phyloP scores from a whole-genome alignment of 2,329 filamentous ascomycete genomes.

The Escovopsis sp. region DNA sequence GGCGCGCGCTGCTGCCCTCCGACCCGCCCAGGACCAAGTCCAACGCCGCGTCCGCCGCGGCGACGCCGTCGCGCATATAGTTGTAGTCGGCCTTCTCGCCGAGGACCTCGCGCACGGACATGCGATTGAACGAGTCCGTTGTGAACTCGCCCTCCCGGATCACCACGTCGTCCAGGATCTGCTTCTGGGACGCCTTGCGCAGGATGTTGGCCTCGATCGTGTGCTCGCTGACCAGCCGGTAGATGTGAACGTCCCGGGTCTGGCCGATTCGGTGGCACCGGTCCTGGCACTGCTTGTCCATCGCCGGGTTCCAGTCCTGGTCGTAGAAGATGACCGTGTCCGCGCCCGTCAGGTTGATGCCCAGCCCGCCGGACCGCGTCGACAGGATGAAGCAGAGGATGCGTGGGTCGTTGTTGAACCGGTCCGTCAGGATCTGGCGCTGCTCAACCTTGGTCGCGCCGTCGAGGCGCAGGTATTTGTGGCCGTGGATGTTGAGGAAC shows the following conservation, averaged over 20 bases:
- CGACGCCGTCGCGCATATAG: slow-evolving; percentile 33
- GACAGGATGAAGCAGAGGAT: slow-evolving; percentile 94
- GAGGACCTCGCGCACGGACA: slow-evolving; percentile 56
- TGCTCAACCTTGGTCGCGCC: slow-evolving; percentile 95
- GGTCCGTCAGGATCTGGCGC: slow-evolving; percentile 84
- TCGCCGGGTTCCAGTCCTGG: slow-evolving; percentile 97
- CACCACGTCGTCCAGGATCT: slow-evolving; percentile 93
- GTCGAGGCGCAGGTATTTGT: slow-evolving; percentile 91
- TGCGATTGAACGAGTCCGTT: slow-evolving; percentile 83
- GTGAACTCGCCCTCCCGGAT: slow-evolving; percentile 98
- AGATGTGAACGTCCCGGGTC: slow-evolving; percentile 94
- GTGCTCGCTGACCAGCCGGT: slow-evolving; percentile 80
- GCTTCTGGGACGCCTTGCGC: slow-evolving; percentile 91
- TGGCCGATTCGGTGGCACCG: slow-evolving; percentile 94
- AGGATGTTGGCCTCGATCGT: slow-evolving; percentile 98
- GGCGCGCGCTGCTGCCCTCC: slow-evolving; percentile 43
- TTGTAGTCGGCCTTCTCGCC: slow-evolving; percentile 42
- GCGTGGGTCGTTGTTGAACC: slow-evolving; percentile 87
- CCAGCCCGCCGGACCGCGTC: slow-evolving; percentile 81
- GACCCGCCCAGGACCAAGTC: slow-evolving; percentile 64
- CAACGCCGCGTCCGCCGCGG: slow-evolving; percentile 68
- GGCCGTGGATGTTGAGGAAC: slow-evolving; percentile 93
- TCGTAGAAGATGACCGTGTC: slow-evolving; percentile 99
- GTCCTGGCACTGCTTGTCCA: slow-evolving; percentile 99
- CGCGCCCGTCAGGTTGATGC: slow-evolving; percentile 91